These are phyloP conservation scores for Rhexocercosporidium sp. DNA, from an alignment of 2,329 filamentous ascomycete species.

Conservation along the genomic window DNA sequence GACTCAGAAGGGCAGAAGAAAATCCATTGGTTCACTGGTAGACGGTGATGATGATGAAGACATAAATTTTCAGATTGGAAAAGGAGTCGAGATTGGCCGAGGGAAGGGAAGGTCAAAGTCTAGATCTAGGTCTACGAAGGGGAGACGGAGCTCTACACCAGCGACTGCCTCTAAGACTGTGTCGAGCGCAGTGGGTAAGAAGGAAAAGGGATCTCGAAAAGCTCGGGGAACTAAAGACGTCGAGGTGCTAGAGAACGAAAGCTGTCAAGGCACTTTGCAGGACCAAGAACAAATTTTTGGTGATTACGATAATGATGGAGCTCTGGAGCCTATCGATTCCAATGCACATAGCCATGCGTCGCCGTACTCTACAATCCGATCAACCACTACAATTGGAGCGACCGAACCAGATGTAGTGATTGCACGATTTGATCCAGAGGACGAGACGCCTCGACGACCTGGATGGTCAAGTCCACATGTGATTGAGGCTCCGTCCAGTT, in stretches of 20 bases:
- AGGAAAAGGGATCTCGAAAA: conserved; percentile 32
- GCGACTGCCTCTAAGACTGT: conserved; percentile 17
- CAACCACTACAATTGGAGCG: conserved; percentile 25
- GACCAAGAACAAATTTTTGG: conserved; percentile 4
- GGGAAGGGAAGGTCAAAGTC: conserved; percentile 38
- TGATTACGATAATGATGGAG: conserved; percentile 10
- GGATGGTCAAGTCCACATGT: conserved; percentile 38
- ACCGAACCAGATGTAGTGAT: conserved; percentile 33
- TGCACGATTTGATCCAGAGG: conserved; percentile 36
- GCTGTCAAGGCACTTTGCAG: conserved; percentile 8
- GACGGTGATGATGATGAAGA: conserved; percentile 37
- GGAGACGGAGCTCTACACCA: conserved; percentile 27
- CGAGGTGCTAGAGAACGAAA: conserved; percentile 24
- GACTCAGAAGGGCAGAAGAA: conserved; percentile 31
- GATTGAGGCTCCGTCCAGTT: conserved; percentile 26
- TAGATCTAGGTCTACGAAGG: conserved; percentile 34
- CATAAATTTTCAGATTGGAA: conserved; percentile 32
- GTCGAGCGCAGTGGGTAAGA: conserved; percentile 29
- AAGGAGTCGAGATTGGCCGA: conserved; percentile 30
- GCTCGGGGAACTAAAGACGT: conserved; percentile 27
- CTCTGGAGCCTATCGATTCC: conserved; percentile 15
- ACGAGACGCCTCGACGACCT: conserved; percentile 33
- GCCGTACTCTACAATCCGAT: conserved; percentile 33
- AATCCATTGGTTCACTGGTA: conserved; percentile 34
- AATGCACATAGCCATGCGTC: conserved; percentile 23